Base-by-base conservation (phyloP, 495 filamentous ascomycete genomes). In the Aspergillus leporis region DNA sequence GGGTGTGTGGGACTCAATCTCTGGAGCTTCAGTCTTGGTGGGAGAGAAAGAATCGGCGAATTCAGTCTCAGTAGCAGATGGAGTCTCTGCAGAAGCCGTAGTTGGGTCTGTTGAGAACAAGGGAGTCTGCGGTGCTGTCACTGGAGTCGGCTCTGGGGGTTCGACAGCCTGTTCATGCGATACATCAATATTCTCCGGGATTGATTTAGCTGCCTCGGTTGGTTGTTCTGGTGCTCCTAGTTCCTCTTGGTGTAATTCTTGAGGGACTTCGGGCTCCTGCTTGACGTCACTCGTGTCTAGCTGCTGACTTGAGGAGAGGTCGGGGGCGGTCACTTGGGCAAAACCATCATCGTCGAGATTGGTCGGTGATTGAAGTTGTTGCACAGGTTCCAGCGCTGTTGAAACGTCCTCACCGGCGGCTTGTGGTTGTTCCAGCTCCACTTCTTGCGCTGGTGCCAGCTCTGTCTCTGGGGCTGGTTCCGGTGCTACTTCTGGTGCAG, bases 61-160 rank as follows among this genome's bases (percentile, higher is more conserved):
- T 34, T 54, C 54, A 45, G 47, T 32, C 47, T 62, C 60, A 6
- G 55, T 49, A 40, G 64, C 69, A 10, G 72, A 73, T 40, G 72
- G 75, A 19, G 71, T 59, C 14, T 69, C 69, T 45, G 70, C 61
- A 51, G 67, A 62, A 40, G 67, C 63, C 23, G 50, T 53, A 4
- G n/a, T 50, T 22, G 53, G 59, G n/a, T 25, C 43, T 23, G 52
- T 22, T 28, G 56, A 50, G 47, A 49, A 61, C 21, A 55, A 25
- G 16, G 61, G 65, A 18, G 61, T 60, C 51, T 67, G 65, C 23
- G 65, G 65, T 59, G 61, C 65, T 43, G 65, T 67, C 22, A 67
- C 60, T 49, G 65, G 61, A 32, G 59, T 51, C 61, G 54, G 61
- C 46, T 68, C 58, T 21, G 38, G 32, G 8, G 51, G 41, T 41